Evolutionary conservation across 306 rosid species (phyloP).

Genomic region (Pyrus pyrifolia): DNA sequence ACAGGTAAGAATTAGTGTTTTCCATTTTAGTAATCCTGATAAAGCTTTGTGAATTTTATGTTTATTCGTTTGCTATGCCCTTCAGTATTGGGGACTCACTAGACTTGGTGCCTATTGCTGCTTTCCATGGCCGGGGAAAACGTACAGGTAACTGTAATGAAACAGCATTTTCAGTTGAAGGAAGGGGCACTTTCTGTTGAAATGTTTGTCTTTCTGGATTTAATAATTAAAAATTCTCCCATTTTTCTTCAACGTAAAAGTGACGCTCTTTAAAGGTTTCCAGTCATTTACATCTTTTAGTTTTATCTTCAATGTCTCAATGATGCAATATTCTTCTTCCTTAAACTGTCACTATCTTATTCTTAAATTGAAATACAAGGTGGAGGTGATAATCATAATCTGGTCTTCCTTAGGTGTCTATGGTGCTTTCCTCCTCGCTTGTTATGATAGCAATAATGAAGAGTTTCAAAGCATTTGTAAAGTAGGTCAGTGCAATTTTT

Average conservation of each 20-base stretch:
- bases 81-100: conserved; percentile 90
- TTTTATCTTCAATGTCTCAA: neutral
- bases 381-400: conserved; percentile 2
- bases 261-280: neutral
- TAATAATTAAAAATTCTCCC: neutral
- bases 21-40: neutral
- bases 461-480: conserved; percentile 95
- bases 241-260: neutral
- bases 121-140: conserved; percentile 91
- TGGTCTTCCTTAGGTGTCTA: conserved; percentile 59
- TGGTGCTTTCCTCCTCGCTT: conserved; percentile 90
- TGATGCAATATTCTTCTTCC: neutral
- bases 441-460: conserved; percentile 65
- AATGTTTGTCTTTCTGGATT: neutral
- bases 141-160: conserved; percentile 63
- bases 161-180: conserved; percentile 6
- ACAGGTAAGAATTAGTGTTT: conserved; percentile 34
- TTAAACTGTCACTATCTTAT: conserved; percentile 12
- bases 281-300: neutral
- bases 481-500: conserved; percentile 51
- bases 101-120: conserved; percentile 96
- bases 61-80: conserved; percentile 18
- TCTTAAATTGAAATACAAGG: conserved; percentile 5
- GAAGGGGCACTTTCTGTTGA: conserved; percentile 5
- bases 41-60: conserved; percentile 14